These are phyloP conservation scores for Pouteria campechiana DNA, from an alignment of 179 eudicot genomes.

Conservation along the genomic window DNA sequence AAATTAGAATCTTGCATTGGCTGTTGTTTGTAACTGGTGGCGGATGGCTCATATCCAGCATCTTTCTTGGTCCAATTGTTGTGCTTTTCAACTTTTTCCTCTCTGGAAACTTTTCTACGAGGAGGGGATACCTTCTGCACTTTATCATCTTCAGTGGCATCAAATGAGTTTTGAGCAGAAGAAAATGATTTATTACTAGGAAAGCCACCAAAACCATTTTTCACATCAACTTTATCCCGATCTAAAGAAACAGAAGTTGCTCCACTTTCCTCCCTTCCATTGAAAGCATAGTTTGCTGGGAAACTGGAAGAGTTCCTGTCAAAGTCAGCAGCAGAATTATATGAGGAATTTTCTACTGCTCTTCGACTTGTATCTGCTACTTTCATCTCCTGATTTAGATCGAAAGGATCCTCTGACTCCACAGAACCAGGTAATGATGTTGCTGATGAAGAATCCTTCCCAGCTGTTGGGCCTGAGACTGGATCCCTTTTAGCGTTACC, in stretches of 20 bases:
- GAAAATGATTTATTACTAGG: conserved; percentile 35
- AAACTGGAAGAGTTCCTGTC: conserved; percentile 29
- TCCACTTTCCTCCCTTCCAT: conserved; percentile 35
- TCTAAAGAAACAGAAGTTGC: conserved; percentile 23
- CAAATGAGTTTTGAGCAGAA: conserved; percentile 31
- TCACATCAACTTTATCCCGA: conserved; percentile 39
- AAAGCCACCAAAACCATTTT: conserved; percentile 27
- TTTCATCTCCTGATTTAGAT: conserved; percentile 43
- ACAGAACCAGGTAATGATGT: conserved; percentile 31
- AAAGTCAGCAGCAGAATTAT: conserved; percentile 33
- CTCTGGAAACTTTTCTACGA: conserved; percentile 66
- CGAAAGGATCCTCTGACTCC: conserved; percentile 47
- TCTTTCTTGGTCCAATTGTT: conserved; percentile 59
- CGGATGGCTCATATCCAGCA: conserved; percentile 45
- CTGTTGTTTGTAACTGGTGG: conserved; percentile 41
- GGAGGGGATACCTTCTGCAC: conserved; percentile 91
- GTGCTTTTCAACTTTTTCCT: conserved; percentile 64
- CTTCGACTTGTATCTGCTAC: conserved; percentile 46
- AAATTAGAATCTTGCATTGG: conserved; percentile 20
- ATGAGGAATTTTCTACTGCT: conserved; percentile 24
- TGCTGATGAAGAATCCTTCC: conserved; percentile 44
- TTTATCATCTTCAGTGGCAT: conserved; percentile 50
- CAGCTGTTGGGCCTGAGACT: conserved; percentile 26
- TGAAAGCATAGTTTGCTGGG: conserved; percentile 31
- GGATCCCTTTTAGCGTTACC: conserved; percentile 83